These are phyloP conservation scores for Leccinum aurantiacum DNA, from an alignment of 768 basidiomycete species.

Conservation along the genomic window DNA sequence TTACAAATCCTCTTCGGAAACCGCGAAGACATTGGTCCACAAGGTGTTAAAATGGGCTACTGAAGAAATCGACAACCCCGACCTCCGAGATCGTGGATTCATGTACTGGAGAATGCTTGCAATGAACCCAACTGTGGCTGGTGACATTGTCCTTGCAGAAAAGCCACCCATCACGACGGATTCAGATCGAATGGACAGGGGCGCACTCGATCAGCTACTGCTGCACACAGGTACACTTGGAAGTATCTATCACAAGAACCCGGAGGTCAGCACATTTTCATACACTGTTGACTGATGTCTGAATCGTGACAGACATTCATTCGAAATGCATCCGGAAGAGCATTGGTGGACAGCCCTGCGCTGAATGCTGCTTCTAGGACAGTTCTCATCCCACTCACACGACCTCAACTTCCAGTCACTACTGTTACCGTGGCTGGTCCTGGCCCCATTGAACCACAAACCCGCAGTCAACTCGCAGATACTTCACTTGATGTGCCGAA, in stretches of 20 bases:
- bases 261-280: conserved; percentile 57
- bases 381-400: conserved; percentile 62
- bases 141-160: conserved; percentile 87
- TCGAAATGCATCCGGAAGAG: conserved; percentile 80
- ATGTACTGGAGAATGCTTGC: conserved; percentile 99
- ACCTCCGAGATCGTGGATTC: conserved; percentile 94
- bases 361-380: conserved; percentile 79
- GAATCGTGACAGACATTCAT: conserved; percentile 75
- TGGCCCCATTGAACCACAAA: conserved; percentile 36
- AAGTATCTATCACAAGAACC: conserved; percentile 98
- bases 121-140: conserved; percentile 84
- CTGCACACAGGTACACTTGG: conserved; percentile 92
- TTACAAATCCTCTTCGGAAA: conserved; percentile 79
- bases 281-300: conserved; percentile 8
- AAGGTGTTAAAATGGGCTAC: conserved; percentile 97
- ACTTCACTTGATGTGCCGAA: conserved; percentile 27
- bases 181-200: conserved; percentile 95
- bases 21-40: conserved; percentile 85
- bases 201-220: conserved; percentile 90
- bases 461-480: conserved; percentile 28
- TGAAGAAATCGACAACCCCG: conserved; percentile 97
- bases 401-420: conserved; percentile 46
- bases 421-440: conserved; percentile 58
- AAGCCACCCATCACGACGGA: conserved; percentile 98
- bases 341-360: conserved; percentile 84